Evolutionary conservation across 208 protist genomes (phyloP).

Genomic region (Leishmania arabica): DNA sequence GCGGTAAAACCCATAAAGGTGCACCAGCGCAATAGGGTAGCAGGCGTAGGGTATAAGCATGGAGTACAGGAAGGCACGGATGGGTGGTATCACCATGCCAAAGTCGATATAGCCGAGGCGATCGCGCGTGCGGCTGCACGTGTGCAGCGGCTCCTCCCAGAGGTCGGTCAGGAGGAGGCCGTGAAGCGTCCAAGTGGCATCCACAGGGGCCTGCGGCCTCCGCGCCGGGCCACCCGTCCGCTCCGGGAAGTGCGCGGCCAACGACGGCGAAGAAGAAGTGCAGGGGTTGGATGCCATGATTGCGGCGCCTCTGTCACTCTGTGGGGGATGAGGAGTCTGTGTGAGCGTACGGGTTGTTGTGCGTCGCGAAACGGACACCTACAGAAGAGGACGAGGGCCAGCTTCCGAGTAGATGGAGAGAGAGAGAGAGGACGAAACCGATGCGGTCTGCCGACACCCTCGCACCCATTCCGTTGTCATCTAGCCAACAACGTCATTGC

Average conservation of each 20-base stretch:
- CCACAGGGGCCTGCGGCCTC: not conserved
- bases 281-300: not conserved
- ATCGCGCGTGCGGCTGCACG: conserved; percentile 70
- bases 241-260: conserved; percentile 22
- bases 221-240: not conserved
- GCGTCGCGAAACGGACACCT: not conserved
- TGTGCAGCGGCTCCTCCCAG: conserved; percentile 78
- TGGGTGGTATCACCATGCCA: conserved; percentile 74
- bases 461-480: not conserved
- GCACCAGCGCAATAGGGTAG: conserved; percentile 70
- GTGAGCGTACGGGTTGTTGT: not conserved
- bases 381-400: conserved; percentile 7
- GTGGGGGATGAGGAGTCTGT: not conserved
- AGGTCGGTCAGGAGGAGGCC: conserved; percentile 67
- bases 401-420: not conserved
- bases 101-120: conserved; percentile 89
- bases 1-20: conserved; percentile 81
- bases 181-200: conserved; percentile 17
- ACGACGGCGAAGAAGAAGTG: not conserved
- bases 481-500: not conserved
- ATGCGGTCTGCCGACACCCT: not conserved
- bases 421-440: not conserved
- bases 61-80: conserved; percentile 79
- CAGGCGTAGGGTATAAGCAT: conserved; percentile 77
- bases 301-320: not conserved